Evolutionary conservation across 192 early-diverging fungal genomes (phyloP).

Genomic region (Gonapodya prolifera): DNA sequence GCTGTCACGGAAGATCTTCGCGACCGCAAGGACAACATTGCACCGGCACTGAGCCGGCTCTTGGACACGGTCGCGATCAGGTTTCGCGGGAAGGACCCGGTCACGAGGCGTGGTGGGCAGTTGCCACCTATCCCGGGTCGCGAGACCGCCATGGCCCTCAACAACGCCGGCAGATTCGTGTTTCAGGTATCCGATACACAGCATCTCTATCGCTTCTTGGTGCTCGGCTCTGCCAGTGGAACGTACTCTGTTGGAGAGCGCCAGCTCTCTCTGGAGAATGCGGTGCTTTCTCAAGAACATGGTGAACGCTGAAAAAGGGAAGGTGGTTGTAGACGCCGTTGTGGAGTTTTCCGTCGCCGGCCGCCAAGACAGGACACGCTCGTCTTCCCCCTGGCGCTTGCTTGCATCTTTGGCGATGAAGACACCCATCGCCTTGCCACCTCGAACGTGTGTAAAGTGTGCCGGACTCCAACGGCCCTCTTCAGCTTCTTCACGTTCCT

Average conservation of each 20-base stretch:
- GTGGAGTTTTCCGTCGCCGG: slow-evolving; percentile 2
- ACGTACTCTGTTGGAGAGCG: neutral
- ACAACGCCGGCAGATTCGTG: neutral
- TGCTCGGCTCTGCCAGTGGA: neutral
- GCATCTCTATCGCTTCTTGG: neutral
- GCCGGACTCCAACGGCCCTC: neutral
- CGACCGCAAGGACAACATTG: too few relatives aligned
- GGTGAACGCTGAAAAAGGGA: neutral
- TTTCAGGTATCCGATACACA: neutral
- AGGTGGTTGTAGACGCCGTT: neutral
- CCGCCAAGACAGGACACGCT: slow-evolving; percentile 7
- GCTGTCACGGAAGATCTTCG: too few relatives aligned
- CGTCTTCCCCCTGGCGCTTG: neutral
- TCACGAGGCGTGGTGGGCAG: too few relatives aligned
- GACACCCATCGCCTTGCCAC: neutral
- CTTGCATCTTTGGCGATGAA: neutral
- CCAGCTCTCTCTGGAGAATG: neutral
- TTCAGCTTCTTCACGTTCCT: neutral
- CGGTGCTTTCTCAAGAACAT: neutral
- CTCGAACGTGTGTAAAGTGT: neutral
- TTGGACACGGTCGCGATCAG: too few relatives aligned
- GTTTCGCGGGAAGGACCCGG: too few relatives aligned
- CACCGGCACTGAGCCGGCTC: too few relatives aligned
- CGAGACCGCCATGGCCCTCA: neutral
- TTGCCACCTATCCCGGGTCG: neutral